phyloP scores from a whole-genome alignment of 2,329 filamentous ascomycete genomes.

The Trichothecium roseum region DNA sequence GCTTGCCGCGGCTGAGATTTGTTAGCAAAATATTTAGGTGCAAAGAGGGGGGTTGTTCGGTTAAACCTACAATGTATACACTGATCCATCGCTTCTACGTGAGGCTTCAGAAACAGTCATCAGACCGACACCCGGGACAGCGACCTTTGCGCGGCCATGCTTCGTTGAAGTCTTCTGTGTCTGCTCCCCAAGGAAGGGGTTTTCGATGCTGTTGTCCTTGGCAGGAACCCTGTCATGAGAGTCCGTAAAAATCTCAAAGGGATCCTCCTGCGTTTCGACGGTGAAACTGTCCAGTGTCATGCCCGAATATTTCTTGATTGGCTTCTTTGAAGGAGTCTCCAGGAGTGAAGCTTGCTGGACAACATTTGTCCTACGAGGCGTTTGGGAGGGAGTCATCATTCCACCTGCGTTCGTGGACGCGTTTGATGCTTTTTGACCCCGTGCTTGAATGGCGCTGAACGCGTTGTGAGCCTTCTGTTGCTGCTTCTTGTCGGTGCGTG shows the following conservation, averaged over 20 bases:
- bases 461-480: slow-evolving; percentile 29
- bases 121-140: slow-evolving; percentile 45
- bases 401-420: no score
- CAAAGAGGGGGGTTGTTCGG: no score
- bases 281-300: slow-evolving; percentile 47
- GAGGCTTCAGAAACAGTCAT: slow-evolving; percentile 53
- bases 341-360: no score
- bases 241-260: slow-evolving; percentile 70
- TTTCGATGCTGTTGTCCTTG: slow-evolving; percentile 53
- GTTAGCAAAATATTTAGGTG: no score
- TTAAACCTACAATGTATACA: slow-evolving; percentile 65
- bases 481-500: slow-evolving; percentile 32
- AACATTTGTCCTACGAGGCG: no score
- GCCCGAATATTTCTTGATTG: slow-evolving; percentile 43
- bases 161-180: slow-evolving; percentile 19
- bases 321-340: neutral
- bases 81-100: slow-evolving; percentile 58
- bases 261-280: slow-evolving; percentile 42
- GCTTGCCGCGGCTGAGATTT: slow-evolving; percentile 60
- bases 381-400: no score
- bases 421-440: no score
- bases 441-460: slow-evolving; percentile 2
- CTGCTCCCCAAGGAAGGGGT: slow-evolving; percentile 57
- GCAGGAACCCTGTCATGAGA: slow-evolving; percentile 67
- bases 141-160: slow-evolving; percentile 37